phyloP scores from a whole-genome alignment of 345 rosid genomes.

The Carallia pectinifolia region DNA sequence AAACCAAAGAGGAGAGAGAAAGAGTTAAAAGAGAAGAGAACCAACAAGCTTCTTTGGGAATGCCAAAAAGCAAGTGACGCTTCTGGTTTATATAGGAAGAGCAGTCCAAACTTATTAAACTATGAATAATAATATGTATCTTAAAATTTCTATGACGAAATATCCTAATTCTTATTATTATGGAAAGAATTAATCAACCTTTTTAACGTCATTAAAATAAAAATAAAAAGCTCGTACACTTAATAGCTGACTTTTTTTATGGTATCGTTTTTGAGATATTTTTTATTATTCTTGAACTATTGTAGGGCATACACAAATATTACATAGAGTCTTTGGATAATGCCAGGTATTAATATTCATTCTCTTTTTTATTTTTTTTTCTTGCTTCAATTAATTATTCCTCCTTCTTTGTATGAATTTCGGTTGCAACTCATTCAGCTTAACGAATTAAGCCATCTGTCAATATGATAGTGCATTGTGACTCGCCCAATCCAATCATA shows the following conservation, averaged over 20 bases:
- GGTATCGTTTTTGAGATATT: too few species aligned
- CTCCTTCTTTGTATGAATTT: conserved; percentile 28
- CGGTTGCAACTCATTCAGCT: conserved; percentile 31
- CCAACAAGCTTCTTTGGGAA: conserved; percentile 1
- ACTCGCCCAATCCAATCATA: conserved; percentile 21
- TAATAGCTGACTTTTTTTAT: too few species aligned
- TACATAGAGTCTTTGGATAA: conserved; percentile 19
- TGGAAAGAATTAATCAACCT: too few species aligned
- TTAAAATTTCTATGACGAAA: too few species aligned
- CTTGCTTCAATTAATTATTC: conserved; percentile 14
- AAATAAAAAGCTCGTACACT: too few species aligned
- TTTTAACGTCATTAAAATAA: too few species aligned
- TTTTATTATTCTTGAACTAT: background rate
- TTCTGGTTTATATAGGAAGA: conserved; percentile 45
- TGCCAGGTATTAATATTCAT: conserved; percentile 30
- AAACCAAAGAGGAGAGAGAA: background rate
- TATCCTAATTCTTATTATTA: too few species aligned
- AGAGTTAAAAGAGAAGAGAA: background rate
- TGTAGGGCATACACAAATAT: conserved; percentile 16
- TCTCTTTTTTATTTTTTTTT: conserved; percentile 14
- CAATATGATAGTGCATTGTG: conserved; percentile 27
- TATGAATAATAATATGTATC: too few species aligned
- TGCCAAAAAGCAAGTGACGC: conserved; percentile 20
- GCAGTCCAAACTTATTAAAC: conserved; percentile 31
- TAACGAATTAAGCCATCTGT: conserved; percentile 29